Conservation (phyloP, 1,139 yeast genomes). For the Saccharomyces hybrid region DNA sequence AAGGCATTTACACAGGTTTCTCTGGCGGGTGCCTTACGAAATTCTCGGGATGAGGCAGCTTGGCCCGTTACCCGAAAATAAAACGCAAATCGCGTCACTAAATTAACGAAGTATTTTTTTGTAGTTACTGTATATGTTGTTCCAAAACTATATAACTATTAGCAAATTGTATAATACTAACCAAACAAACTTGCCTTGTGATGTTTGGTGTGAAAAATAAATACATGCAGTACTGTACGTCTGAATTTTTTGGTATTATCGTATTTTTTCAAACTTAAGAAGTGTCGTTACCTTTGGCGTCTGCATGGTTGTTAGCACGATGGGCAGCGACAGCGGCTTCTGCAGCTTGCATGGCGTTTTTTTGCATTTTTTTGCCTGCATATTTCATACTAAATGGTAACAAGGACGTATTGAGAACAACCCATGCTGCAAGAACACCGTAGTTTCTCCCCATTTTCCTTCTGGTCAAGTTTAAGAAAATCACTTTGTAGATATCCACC, state of each 20-base stretch:
- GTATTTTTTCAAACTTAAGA: too few relatives aligned
- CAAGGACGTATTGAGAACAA: slow-evolving; percentile 39
- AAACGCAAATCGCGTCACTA: not conserved
- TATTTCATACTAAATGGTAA: too few relatives aligned
- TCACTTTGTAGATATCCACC: slow-evolving; percentile 47
- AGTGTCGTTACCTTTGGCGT: too few relatives aligned
- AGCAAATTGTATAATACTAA: too few relatives aligned
- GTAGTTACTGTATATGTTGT: not conserved
- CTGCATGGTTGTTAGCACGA: too few relatives aligned
- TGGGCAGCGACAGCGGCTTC: too few relatives aligned
- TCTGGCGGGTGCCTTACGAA: not conserved
- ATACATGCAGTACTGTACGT: too few relatives aligned
- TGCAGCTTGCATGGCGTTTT: too few relatives aligned
- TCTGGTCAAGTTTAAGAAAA: slow-evolving; percentile 50
- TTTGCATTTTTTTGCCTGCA: too few relatives aligned
- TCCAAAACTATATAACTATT: not conserved
- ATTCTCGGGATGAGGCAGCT: not conserved
- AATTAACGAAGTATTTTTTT: not conserved
- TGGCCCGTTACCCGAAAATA: not conserved
- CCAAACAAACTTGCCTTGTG: too few relatives aligned
- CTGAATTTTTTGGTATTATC: too few relatives aligned
- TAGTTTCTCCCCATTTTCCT: slow-evolving; percentile 51
- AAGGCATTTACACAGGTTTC: not conserved
- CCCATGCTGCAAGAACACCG: slow-evolving; percentile 55
- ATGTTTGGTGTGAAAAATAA: too few relatives aligned